A percentile compares a stretch with the other conserved stretches of the same genome.
phyloP scores from a whole-genome alignment of 495 filamentous ascomycete species.

The Massariosphaeria phaeospora region DNA sequence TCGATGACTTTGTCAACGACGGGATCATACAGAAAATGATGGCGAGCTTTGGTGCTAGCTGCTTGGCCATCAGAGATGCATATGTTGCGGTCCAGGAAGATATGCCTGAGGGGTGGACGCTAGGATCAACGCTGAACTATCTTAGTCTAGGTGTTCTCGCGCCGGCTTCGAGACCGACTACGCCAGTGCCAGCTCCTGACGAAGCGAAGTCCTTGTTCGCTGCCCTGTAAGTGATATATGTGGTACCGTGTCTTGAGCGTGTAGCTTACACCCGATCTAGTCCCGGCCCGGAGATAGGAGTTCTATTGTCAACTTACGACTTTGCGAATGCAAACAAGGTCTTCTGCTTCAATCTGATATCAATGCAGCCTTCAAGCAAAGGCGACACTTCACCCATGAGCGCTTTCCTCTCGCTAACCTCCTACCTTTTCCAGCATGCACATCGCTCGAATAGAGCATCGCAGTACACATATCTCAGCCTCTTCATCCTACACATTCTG shows the following conservation, averaged over 20 bases:
- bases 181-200: conserved; percentile 57
- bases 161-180: conserved; percentile 58
- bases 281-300: conserved; percentile 69
- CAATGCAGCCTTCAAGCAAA: conserved; percentile 55
- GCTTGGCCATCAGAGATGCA: conserved; percentile 57
- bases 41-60: conserved; percentile 65
- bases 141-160: conserved; percentile 77
- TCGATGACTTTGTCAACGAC: conserved; percentile 98
- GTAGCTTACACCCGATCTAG: conserved; percentile 44
- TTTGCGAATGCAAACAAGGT: conserved; percentile 93
- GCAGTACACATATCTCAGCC: conserved; percentile 74
- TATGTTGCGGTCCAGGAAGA: conserved; percentile 93
- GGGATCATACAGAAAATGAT: conserved; percentile 76
- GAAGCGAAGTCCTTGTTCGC: conserved; percentile 74
- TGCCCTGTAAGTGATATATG: conserved; percentile 48
- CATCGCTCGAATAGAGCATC: conserved; percentile 73
- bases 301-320: conserved; percentile 83
- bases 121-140: conserved; percentile 73
- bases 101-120: conserved; percentile 81
- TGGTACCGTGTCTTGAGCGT: not conserved
- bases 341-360: conserved; percentile 81
- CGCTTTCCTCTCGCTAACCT: conserved; percentile 79
- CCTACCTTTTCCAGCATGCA: conserved; percentile 90
- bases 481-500: conserved; percentile 78
- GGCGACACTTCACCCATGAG: conserved; percentile 70